Evolutionary conservation across 2,329 filamentous ascomycete genomes (phyloP).

Genomic region (Neofusicoccum kwambonambiense): DNA sequence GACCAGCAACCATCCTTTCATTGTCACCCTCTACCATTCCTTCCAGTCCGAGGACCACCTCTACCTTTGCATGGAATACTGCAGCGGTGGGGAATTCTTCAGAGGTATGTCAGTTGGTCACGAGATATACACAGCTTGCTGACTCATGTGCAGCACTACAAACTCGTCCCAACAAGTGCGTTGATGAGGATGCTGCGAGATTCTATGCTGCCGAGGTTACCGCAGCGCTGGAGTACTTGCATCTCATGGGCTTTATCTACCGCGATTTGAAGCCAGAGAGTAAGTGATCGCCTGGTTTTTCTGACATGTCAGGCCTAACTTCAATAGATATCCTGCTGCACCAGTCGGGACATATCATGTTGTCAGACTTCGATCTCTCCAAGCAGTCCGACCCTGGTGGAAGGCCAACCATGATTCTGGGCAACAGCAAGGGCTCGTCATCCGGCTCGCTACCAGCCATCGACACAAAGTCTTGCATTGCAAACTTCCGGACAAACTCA

Average conservation of each 20-base stretch:
- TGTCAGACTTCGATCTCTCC: slow-evolving; percentile 96
- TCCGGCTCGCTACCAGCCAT: slow-evolving; percentile 90
- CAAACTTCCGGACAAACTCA: slow-evolving; percentile 96
- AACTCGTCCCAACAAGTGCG: slow-evolving; percentile 94
- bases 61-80: slow-evolving; percentile 99
- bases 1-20: slow-evolving; percentile 98
- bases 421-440: slow-evolving; percentile 75
- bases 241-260: slow-evolving; percentile 99
- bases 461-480: slow-evolving; percentile 97
- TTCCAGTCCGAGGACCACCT: slow-evolving; percentile 99
- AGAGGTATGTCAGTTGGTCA: slow-evolving; percentile 50
- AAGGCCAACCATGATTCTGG: slow-evolving; percentile 96
- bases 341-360: slow-evolving; percentile 99
- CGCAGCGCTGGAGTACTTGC: slow-evolving; percentile 91
- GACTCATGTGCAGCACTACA: slow-evolving; percentile 63
- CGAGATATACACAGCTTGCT: slow-evolving; percentile 9
- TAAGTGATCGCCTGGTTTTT: slow-evolving; percentile 51
- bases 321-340: slow-evolving; percentile 85
- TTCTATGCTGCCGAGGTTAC: slow-evolving; percentile 99
- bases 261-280: slow-evolving; percentile 96
- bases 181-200: slow-evolving; percentile 91
- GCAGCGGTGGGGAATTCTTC: slow-evolving; percentile 98
- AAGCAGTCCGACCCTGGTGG: slow-evolving; percentile 96
- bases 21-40: slow-evolving; percentile 96
- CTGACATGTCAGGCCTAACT: slow-evolving; percentile 36